Percentiles rank a stretch among this genome's conserved stretches.
Evolutionary conservation across 1,139 yeast genomes (phyloP).

Genomic region (Blastobotrys ciferrii): DNA sequence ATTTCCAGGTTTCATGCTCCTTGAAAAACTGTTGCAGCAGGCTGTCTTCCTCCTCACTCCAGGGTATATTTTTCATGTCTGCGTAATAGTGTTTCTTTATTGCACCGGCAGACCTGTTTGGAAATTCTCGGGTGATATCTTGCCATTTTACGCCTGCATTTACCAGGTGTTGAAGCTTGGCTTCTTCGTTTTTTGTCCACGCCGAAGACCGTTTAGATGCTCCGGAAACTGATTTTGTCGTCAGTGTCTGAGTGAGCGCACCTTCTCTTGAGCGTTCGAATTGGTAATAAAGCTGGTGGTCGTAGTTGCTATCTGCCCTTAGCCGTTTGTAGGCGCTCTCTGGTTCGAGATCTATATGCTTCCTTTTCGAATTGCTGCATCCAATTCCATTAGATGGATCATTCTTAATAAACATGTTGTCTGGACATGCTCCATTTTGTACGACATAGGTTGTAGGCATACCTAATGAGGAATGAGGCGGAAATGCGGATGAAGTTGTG

Average conservation of each 20-base stretch:
- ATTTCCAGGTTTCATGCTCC: slow-evolving; percentile 32
- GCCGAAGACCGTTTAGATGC: slow-evolving; percentile 25
- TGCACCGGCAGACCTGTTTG: slow-evolving; percentile 35
- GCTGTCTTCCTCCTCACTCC: slow-evolving; percentile 33
- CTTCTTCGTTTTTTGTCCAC: slow-evolving; percentile 31
- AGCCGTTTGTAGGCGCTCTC: neutral
- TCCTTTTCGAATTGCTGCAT: neutral
- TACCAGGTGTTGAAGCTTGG: slow-evolving; percentile 29
- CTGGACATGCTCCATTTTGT: too few relatives aligned
- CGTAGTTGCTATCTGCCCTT: neutral
- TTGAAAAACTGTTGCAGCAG: slow-evolving; percentile 26
- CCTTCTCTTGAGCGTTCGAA: neutral
- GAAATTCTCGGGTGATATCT: slow-evolving; percentile 31
- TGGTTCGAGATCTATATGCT: neutral
- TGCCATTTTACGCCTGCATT: slow-evolving; percentile 36
- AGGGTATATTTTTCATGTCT: slow-evolving; percentile 34
- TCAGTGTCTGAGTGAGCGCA: neutral
- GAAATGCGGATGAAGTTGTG: too few relatives aligned
- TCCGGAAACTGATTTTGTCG: too few relatives aligned
- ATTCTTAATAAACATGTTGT: too few relatives aligned
- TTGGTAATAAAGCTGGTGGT: neutral
- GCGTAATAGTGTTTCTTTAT: slow-evolving; percentile 36
- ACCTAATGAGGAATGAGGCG: too few relatives aligned
- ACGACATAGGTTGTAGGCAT: too few relatives aligned
- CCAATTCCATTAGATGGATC: neutral